These are phyloP conservation scores for Chalciporus chontae DNA, from an alignment of 768 basidiomycete genomes.

Conservation along the genomic window DNA sequence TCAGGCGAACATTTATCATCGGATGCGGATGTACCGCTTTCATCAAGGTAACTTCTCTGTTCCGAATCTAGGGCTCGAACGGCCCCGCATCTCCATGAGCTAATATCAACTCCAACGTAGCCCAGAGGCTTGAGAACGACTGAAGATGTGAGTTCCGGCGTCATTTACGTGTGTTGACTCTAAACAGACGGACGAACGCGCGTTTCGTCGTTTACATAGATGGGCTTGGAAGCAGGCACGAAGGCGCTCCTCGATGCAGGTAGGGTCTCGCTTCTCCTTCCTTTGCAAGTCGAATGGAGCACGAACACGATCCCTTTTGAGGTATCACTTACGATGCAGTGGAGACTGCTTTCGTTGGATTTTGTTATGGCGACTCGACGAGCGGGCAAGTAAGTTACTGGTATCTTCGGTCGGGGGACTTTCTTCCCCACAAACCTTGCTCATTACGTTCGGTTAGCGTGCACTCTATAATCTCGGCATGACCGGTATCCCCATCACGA, in stretches of 20 bases:
- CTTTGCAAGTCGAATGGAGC: neutral
- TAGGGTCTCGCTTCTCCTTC: conserved; percentile 21
- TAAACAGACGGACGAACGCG: neutral
- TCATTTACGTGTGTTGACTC: neutral
- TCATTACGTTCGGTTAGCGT: conserved; percentile 45
- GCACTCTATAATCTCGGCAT: conserved; percentile 81
- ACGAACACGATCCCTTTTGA: conserved; percentile 22
- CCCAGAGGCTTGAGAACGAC: conserved; percentile 64
- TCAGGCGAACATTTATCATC: conserved; percentile 51
- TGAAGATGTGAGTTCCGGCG: conserved; percentile 53
- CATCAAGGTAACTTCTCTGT: conserved; percentile 51
- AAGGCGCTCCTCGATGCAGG: conserved; percentile 87
- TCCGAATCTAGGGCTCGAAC: neutral
- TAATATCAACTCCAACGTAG: conserved; percentile 33
- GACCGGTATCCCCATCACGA: conserved; percentile 79
- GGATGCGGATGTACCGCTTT: conserved; percentile 77
- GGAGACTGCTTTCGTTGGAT: conserved; percentile 72
- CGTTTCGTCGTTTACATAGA: conserved; percentile 37
- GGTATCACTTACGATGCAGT: conserved; percentile 82
- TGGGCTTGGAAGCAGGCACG: conserved; percentile 84
- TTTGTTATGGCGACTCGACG: conserved; percentile 78
- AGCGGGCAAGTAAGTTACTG: conserved; percentile 59
- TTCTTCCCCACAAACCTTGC: no score
- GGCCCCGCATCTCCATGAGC: neutral
- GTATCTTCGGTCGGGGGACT: no score